These are phyloP conservation scores for Yamadazyma ubonensis DNA, from an alignment of 805 yeast species.

Conservation along the genomic window DNA sequence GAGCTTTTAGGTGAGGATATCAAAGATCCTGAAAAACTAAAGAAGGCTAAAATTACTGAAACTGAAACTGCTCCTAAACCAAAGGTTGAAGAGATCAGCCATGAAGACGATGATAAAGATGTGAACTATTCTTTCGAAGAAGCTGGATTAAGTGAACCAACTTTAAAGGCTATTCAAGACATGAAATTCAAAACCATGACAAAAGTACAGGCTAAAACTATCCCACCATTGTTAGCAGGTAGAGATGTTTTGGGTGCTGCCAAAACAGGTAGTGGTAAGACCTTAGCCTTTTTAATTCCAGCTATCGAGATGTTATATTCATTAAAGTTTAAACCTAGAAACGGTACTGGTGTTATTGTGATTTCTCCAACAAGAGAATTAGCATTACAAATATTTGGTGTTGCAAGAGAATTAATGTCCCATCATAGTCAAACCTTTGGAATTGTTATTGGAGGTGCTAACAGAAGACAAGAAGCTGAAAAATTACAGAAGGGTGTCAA, in stretches of 20 bases:
- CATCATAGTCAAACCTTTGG: constrained; percentile 92
- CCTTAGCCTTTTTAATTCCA: constrained; percentile 91
- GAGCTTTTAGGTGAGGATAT: constrained; percentile 47
- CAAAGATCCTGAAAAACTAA: constrained; percentile 39
- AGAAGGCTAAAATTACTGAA: constrained; percentile 19
- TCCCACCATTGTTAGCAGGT: constrained; percentile 95
- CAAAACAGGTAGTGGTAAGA: constrained; percentile 98
- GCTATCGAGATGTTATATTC: constrained; percentile 91
- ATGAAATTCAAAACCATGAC: constrained; percentile 96
- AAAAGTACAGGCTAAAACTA: constrained; percentile 90
- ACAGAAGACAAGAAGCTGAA: constrained; percentile 96
- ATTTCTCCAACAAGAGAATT: constrained; percentile 97
- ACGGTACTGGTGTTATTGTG: constrained; percentile 95
- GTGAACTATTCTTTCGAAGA: constrained; percentile 37
- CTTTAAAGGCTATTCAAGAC: constrained; percentile 72
- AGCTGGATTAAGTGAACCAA: constrained; percentile 71
- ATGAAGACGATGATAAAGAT: constrained; percentile 25
- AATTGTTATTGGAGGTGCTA: constrained; percentile 97
- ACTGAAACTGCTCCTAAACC: constrained; percentile 31
- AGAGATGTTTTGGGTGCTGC: constrained; percentile 99
- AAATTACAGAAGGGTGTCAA: constrained; percentile 93
- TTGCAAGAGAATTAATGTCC: constrained; percentile 90
- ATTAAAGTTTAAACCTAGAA: constrained; percentile 92
- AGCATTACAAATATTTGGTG: constrained; percentile 97
- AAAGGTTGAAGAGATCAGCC: constrained; percentile 15